These are phyloP conservation scores for Coemansia guatemalensis DNA, from an alignment of 192 early-diverging fungal species.

Conservation along the genomic window DNA sequence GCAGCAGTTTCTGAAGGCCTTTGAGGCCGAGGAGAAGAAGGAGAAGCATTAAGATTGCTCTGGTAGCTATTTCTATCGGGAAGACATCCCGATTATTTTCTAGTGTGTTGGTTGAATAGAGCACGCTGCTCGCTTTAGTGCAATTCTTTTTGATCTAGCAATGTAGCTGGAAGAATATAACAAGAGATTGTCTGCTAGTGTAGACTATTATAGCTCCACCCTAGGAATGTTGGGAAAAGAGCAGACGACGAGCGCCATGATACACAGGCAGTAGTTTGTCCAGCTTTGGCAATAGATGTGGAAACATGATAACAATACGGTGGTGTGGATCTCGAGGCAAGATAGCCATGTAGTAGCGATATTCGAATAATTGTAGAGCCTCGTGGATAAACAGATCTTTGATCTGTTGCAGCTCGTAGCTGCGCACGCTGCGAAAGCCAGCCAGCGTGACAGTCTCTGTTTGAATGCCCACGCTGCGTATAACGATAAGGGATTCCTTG, in stretches of 20 bases:
- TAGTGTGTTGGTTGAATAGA: too few species aligned
- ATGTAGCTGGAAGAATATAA: background rate
- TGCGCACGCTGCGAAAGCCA: constrained; percentile 29
- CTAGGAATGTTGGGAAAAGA: constrained; percentile 20
- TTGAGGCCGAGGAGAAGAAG: constrained; percentile 46
- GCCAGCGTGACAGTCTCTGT: constrained; percentile 37
- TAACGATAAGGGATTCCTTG: constrained; percentile 45
- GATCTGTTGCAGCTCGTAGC: constrained; percentile 36
- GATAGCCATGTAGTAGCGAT: constrained; percentile 52
- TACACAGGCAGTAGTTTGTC: constrained; percentile 37
- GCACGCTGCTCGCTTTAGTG: background rate
- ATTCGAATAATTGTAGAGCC: constrained; percentile 44
- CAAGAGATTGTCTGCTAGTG: too few species aligned
- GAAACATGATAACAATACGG: constrained; percentile 45
- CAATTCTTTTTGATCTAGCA: background rate
- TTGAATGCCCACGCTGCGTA: constrained; percentile 49
- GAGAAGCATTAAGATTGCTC: background rate
- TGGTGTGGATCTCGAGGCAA: constrained; percentile 24
- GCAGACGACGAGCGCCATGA: constrained; percentile 36
- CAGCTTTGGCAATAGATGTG: constrained; percentile 38
- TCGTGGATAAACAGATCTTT: constrained; percentile 48
- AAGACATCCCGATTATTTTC: too few species aligned
- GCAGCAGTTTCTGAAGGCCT: constrained; percentile 48
- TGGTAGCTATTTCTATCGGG: too few species aligned
- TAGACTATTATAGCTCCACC: too few species aligned